These are phyloP conservation scores for Trichoderma semiorbis DNA, from an alignment of 2,329 filamentous ascomycete genomes.

Conservation along the genomic window DNA sequence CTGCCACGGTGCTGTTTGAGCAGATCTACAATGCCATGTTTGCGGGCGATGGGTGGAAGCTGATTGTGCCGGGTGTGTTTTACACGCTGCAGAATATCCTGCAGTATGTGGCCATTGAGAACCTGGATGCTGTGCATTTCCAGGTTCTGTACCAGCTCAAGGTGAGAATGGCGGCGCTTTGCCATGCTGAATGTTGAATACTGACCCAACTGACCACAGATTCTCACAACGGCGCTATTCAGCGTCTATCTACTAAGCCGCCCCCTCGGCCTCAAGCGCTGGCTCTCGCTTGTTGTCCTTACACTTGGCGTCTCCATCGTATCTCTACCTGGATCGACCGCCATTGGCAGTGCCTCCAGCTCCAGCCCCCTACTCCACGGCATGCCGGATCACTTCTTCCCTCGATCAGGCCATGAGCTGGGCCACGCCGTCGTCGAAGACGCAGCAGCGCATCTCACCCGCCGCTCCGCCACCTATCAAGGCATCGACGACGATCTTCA, in stretches of 20 bases:
- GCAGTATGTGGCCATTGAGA: conserved; percentile 87
- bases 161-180: conserved; percentile 33
- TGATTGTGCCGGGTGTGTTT: conserved; percentile 81
- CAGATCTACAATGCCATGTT: conserved; percentile 80
- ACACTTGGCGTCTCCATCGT: conserved; percentile 81
- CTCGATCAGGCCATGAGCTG: conserved; percentile 73
- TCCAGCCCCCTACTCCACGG: conserved; percentile 60
- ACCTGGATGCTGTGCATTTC: conserved; percentile 88
- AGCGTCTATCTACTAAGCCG: conserved; percentile 74
- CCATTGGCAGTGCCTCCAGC: conserved; percentile 23
- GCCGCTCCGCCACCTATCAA: conserved; percentile 84
- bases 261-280: conserved; percentile 67
- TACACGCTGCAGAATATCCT: conserved; percentile 93
- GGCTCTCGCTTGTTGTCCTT: conserved; percentile 75
- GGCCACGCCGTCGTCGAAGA: conserved; percentile 47
- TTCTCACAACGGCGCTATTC: conserved; percentile 84
- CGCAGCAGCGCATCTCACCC: conserved; percentile 35
- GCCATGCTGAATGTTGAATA: neutral
- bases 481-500: conserved; percentile 67
- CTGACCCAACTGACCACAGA: conserved; percentile 40
- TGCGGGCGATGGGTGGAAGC: conserved; percentile 88
- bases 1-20: conserved; percentile 74
- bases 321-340: conserved; percentile 64
- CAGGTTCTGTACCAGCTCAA: conserved; percentile 93
- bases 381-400: conserved; percentile 66